Evolutionary conservation across 129 eudicot species (phyloP).

Genomic region (Arctium minus): DNA sequence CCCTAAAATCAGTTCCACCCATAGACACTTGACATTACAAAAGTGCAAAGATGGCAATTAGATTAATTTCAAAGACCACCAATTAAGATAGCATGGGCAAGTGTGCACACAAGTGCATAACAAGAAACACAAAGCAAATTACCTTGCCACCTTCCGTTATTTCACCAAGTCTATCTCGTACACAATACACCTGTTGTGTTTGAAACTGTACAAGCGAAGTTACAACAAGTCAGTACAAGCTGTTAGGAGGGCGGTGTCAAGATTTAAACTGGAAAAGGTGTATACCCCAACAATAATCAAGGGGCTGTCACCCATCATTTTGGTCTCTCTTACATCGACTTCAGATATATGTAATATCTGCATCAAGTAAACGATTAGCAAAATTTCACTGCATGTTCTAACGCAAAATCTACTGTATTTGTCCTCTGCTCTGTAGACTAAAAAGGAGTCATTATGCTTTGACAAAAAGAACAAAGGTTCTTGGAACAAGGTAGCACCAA

Average conservation of each 20-base stretch:
- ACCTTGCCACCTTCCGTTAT: slow-evolving; percentile 93
- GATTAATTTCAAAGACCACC: not conserved
- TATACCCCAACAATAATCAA: slow-evolving; percentile 75
- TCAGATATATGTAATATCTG: slow-evolving; percentile 95
- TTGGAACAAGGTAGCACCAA: too few relatives aligned
- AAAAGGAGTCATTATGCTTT: not conserved
- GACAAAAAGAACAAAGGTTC: not conserved
- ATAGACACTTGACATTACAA: not conserved
- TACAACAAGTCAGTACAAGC: slow-evolving; percentile 1
- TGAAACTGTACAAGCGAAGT: slow-evolving; percentile 58
- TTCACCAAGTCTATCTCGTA: slow-evolving; percentile 76
- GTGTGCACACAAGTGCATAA: not conserved
- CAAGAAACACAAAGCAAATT: slow-evolving; percentile 8
- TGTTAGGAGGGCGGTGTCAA: not conserved
- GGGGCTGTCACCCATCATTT: slow-evolving; percentile 93
- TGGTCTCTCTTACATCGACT: slow-evolving; percentile 86
- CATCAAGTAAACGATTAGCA: slow-evolving; percentile 22
- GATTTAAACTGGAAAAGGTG: not conserved
- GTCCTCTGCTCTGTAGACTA: not conserved
- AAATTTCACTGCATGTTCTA: not conserved
- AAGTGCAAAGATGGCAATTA: not conserved
- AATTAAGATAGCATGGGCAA: not conserved
- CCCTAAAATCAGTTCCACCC: not conserved
- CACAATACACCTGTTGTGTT: slow-evolving; percentile 88
- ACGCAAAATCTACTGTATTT: not conserved